Conservation (phyloP, 108 stramenopile species). For the Fragilaria crotonensis region DNA sequence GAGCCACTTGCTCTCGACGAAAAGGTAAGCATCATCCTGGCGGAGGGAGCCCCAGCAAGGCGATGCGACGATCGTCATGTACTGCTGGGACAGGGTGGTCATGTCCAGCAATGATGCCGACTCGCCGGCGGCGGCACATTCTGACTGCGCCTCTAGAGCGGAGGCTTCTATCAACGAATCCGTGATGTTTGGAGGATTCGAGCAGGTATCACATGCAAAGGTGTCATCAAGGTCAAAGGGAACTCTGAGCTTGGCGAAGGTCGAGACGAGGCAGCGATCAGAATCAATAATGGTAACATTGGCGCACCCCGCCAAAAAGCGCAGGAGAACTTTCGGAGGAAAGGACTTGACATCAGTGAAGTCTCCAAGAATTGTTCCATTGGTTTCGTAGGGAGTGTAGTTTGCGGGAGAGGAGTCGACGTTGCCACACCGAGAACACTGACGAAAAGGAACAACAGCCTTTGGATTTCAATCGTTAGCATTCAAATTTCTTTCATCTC, state of each 20-base stretch:
- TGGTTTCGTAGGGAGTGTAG: neutral
- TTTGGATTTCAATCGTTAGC: too few species aligned
- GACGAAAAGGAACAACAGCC: too few species aligned
- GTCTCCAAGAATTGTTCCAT: neutral
- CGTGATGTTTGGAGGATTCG: neutral
- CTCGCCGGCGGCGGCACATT: neutral
- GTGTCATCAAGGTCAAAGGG: neutral
- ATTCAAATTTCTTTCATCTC: too few species aligned
- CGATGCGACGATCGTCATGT: neutral
- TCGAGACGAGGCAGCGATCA: neutral
- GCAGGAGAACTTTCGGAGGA: neutral
- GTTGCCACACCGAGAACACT: too few species aligned
- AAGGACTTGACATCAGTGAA: neutral
- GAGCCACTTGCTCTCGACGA: neutral
- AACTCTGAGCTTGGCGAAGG: neutral
- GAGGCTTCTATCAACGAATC: neutral
- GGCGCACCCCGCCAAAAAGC: neutral
- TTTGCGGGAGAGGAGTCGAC: too few species aligned
- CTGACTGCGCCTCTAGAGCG: neutral
- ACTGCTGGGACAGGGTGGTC: neutral
- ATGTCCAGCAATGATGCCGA: neutral
- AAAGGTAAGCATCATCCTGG: neutral
- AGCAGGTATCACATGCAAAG: neutral
- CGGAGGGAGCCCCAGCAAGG: neutral
- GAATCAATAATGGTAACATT: neutral